These are phyloP conservation scores for Xylaria sp. DNA, from an alignment of 2,329 filamentous ascomycete genomes.

Conservation along the genomic window DNA sequence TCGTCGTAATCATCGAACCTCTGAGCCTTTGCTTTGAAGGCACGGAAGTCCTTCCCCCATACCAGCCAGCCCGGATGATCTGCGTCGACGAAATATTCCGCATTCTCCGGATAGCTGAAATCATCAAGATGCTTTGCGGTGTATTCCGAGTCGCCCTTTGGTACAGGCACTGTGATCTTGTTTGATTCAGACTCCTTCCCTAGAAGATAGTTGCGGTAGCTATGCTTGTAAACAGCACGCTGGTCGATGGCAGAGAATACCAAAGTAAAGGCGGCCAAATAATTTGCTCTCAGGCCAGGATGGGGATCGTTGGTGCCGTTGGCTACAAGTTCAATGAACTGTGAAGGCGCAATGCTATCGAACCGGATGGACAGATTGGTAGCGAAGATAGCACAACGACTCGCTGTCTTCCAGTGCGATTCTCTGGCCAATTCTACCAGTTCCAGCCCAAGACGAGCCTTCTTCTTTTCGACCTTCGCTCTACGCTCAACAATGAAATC, in stretches of 20 bases:
- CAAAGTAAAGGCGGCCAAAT: slow-evolving; percentile 75
- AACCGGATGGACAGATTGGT: slow-evolving; percentile 92
- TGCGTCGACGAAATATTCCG: slow-evolving; percentile 87
- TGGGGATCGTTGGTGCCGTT: slow-evolving; percentile 88
- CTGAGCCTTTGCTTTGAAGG: slow-evolving; percentile 72
- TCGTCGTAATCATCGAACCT: slow-evolving; percentile 78
- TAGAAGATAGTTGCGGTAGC: slow-evolving; percentile 83
- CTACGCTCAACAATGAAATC: slow-evolving; percentile 77
- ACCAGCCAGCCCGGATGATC: slow-evolving; percentile 97
- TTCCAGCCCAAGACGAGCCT: slow-evolving; percentile 79
- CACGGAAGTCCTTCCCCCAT: slow-evolving; percentile 88
- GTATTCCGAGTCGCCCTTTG: slow-evolving; percentile 76
- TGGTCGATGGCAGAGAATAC: slow-evolving; percentile 88
- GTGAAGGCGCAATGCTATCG: slow-evolving; percentile 79
- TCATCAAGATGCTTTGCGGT: slow-evolving; percentile 77
- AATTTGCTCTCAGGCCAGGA: slow-evolving; percentile 81
- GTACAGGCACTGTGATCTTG: slow-evolving; percentile 74
- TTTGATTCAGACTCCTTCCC: slow-evolving; percentile 80
- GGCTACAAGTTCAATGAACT: slow-evolving; percentile 83
- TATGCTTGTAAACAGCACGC: slow-evolving; percentile 82
- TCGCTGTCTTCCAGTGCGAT: slow-evolving; percentile 96
- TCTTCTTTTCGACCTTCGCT: slow-evolving; percentile 79
- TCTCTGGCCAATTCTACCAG: slow-evolving; percentile 76
- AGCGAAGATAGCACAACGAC: slow-evolving; percentile 86
- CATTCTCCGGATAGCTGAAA: slow-evolving; percentile 74